These are phyloP conservation scores for Apostasia shenzhenica DNA, from an alignment of 106 monocot species.

Conservation along the genomic window DNA sequence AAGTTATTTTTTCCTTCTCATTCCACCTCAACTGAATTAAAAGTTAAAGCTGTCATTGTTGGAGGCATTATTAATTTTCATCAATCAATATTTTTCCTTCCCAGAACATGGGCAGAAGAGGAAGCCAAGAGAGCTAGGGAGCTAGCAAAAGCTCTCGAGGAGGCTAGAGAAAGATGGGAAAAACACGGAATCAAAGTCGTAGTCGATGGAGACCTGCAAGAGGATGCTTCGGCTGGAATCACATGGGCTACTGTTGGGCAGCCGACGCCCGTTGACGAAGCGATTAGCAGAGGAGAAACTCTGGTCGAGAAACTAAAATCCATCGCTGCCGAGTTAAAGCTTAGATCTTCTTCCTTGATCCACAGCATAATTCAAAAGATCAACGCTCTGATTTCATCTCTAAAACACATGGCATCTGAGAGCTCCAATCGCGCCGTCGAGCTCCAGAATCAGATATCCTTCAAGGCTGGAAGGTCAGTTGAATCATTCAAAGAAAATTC, in stretches of 20 bases:
- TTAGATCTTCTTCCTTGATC: slow-evolving; percentile 28
- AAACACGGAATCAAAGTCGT: slow-evolving; percentile 81
- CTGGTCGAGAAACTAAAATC: slow-evolving; percentile 48
- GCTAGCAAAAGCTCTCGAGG: slow-evolving; percentile 78
- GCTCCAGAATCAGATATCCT: slow-evolving; percentile 5
- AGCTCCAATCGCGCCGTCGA: slow-evolving; percentile 12
- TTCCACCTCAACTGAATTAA: too few relatives aligned
- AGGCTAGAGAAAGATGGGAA: slow-evolving; percentile 78
- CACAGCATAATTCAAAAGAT: slow-evolving; percentile 48
- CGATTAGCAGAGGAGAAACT: slow-evolving; percentile 33
- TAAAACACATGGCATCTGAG: slow-evolving; percentile 31
- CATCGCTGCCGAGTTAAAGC: slow-evolving; percentile 48
- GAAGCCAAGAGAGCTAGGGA: slow-evolving; percentile 88
- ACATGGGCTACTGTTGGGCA: slow-evolving; percentile 60
- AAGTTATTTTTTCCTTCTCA: too few relatives aligned
- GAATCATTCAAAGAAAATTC: slow-evolving; percentile 31
- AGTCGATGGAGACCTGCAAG: slow-evolving; percentile 74
- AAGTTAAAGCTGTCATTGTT: too few relatives aligned
- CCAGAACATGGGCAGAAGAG: slow-evolving; percentile 94
- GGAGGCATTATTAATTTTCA: neutral
- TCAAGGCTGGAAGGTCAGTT: slow-evolving; percentile 27
- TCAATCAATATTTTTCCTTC: neutral
- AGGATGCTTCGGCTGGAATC: slow-evolving; percentile 58
- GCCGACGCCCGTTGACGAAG: slow-evolving; percentile 31
- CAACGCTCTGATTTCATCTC: slow-evolving; percentile 21